Evolutionary conservation across 805 yeast genomes (phyloP).

Genomic region (Teunomyces atbi): DNA sequence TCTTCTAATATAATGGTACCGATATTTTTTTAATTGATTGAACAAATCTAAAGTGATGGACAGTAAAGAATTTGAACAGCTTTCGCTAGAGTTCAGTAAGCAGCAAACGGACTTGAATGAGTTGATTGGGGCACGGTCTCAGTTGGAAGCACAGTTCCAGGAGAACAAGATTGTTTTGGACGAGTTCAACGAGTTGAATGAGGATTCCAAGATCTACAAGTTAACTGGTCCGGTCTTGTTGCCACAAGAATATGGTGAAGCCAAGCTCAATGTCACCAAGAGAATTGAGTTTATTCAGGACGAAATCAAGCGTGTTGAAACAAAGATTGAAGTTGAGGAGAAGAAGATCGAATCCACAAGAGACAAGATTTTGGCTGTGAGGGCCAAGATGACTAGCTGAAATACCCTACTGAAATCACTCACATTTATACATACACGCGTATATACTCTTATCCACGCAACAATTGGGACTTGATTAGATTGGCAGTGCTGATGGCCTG

Average conservation of each 20-base stretch:
- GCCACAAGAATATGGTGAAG: constrained; percentile 85
- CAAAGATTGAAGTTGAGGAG: constrained; percentile 49
- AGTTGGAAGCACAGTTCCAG: constrained; percentile 89
- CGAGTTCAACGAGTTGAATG: constrained; percentile 67
- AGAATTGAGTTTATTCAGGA: constrained; percentile 82
- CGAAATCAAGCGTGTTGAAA: constrained; percentile 77
- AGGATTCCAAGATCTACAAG: constrained; percentile 77
- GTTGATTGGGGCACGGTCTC: constrained; percentile 70
- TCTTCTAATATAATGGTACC: not conserved
- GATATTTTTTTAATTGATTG: not conserved
- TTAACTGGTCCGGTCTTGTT: constrained; percentile 88
- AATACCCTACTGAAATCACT: not conserved
- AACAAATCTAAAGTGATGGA: not conserved
- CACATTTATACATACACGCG: not conserved
- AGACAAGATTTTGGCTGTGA: constrained; percentile 48
- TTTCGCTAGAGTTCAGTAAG: constrained; percentile 44
- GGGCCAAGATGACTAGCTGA: constrained; percentile 27
- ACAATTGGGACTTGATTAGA: constrained; percentile 65
- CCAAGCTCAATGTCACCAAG: constrained; percentile 78
- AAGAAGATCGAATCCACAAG: constrained; percentile 59
- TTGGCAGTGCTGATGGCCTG: constrained; percentile 64
- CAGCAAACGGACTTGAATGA: constrained; percentile 50
- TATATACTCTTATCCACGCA: constrained; percentile 47
- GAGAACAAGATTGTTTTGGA: constrained; percentile 87
- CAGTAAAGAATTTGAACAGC: constrained; percentile 38